A percentile compares a stretch with the other conserved stretches of the same genome.
Evolutionary conservation across 2,329 filamentous ascomycete species (phyloP).

Genomic region (Ophiostoma sp.): DNA sequence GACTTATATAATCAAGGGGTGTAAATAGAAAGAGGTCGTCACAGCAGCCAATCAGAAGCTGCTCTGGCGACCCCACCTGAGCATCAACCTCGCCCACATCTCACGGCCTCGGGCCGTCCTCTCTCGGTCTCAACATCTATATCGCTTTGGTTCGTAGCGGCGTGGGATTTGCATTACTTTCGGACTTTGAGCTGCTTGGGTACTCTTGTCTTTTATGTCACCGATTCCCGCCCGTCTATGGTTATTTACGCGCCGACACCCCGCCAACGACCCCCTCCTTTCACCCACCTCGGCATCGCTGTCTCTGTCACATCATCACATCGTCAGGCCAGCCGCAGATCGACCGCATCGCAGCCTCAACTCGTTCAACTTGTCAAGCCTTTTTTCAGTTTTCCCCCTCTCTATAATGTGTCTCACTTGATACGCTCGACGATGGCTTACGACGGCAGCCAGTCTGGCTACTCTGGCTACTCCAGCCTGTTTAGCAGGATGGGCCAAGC

Average conservation of each 20-base stretch:
- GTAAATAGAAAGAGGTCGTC: neutral
- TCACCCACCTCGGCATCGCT: neutral
- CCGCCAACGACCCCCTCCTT: neutral
- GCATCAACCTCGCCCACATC: neutral
- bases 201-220: neutral
- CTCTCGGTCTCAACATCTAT: neutral
- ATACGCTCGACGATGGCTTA: neutral
- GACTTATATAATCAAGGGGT: neutral
- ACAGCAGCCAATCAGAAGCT: neutral
- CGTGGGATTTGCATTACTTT: neutral
- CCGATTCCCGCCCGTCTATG: neutral
- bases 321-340: neutral
- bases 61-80: neutral
- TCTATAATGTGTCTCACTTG: neutral
- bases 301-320: neutral
- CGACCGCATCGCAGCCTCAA: neutral
- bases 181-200: neutral
- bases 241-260: neutral
- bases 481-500: neutral
- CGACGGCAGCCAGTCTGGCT: constrained; percentile 1
- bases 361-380: neutral
- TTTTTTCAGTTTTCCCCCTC: neutral
- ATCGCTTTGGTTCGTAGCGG: neutral
- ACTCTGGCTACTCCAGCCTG: neutral
- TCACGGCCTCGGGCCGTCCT: neutral